These are phyloP conservation scores for Echinosophora koreensis DNA, from an alignment of 306 rosid species.

Conservation along the genomic window DNA sequence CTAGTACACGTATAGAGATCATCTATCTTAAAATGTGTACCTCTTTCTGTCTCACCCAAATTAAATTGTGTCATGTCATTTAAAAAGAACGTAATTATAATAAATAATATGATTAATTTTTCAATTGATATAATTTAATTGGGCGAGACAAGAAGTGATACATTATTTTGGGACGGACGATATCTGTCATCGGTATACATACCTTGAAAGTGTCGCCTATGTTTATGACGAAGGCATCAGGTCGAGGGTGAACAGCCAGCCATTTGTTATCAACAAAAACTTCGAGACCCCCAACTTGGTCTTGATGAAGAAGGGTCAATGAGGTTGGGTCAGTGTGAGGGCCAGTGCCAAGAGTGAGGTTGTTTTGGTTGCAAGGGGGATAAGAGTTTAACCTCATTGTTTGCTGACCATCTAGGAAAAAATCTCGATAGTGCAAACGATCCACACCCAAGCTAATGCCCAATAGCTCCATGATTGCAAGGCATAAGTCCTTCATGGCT, in stretches of 20 bases:
- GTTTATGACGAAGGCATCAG: constrained; percentile 71
- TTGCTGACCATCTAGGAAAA: constrained; percentile 63
- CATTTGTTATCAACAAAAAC: constrained; percentile 62
- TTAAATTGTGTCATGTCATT: no score
- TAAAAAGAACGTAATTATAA: no score
- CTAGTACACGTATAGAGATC: no score
- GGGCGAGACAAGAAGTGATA: no score
- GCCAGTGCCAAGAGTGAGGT: constrained; percentile 70
- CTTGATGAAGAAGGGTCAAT: constrained; percentile 74
- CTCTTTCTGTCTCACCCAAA: no score
- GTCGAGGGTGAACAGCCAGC: constrained; percentile 64
- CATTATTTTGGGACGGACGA: no score
- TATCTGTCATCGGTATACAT: no score
- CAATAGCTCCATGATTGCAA: constrained; percentile 62
- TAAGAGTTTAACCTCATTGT: constrained; percentile 73
- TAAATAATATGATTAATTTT: no score
- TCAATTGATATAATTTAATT: no score
- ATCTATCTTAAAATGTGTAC: no score
- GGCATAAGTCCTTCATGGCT: constrained; percentile 58
- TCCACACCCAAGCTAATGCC: constrained; percentile 69
- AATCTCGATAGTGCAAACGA: constrained; percentile 43
- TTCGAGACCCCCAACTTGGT: constrained; percentile 72
- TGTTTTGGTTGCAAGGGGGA: constrained; percentile 60
- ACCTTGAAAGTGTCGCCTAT: constrained; percentile 81
- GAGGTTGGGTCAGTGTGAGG: constrained; percentile 82